Evolutionary conservation across 441 rosid species (phyloP).

Genomic region (Theobroma grandiflorum): DNA sequence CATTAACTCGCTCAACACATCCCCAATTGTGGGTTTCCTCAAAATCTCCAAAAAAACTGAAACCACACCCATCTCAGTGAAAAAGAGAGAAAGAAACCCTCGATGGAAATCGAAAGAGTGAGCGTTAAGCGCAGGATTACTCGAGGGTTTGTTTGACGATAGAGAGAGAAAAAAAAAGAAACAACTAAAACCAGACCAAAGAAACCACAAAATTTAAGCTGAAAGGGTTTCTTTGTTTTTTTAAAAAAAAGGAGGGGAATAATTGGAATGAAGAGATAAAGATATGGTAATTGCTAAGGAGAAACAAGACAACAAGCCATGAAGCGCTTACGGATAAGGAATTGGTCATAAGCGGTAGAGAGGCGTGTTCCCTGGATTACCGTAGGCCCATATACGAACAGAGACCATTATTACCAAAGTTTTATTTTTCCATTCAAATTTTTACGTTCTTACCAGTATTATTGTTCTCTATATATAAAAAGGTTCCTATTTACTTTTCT

Average conservation of each 20-base stretch:
- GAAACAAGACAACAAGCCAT: conserved; percentile 16
- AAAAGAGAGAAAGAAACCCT: conserved; percentile 38
- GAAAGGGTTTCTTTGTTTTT: no score
- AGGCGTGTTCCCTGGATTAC: conserved; percentile 44
- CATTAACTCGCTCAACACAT: conserved; percentile 53
- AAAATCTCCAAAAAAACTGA: conserved; percentile 53
- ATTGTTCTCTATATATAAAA: no score
- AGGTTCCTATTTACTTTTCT: not conserved
- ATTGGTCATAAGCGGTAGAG: conserved; percentile 51
- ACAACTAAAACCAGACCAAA: conserved; percentile 18
- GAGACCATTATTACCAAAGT: no score
- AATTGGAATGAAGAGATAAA: conserved; percentile 20
- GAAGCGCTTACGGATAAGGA: conserved; percentile 51
- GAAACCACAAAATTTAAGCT: not conserved
- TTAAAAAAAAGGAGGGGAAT: not conserved
- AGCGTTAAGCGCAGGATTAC: conserved; percentile 54
- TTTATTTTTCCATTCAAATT: no score
- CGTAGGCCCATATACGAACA: conserved; percentile 45
- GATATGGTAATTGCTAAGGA: conserved; percentile 20
- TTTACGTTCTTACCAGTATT: no score
- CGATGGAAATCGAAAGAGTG: conserved; percentile 45
- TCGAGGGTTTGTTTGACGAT: conserved; percentile 43
- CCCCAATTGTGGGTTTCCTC: conserved; percentile 49
- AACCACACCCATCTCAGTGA: conserved; percentile 51
- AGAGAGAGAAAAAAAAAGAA: conserved; percentile 13